These are phyloP conservation scores for Mikania micrantha DNA, from an alignment of 129 eudicot genomes.

Conservation along the genomic window DNA sequence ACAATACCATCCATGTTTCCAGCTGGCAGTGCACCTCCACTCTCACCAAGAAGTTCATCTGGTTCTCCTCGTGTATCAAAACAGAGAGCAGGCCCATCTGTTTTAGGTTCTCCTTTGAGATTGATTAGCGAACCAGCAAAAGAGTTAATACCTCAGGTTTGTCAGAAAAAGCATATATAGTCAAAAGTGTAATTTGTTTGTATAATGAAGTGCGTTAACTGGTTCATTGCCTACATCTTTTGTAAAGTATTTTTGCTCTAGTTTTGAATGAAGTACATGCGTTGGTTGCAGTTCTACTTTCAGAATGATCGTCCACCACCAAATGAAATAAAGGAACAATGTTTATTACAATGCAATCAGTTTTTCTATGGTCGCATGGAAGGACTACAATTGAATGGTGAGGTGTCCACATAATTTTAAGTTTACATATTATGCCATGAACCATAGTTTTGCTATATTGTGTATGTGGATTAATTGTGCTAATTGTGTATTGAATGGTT, in stretches of 20 bases:
- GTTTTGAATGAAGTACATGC: slow-evolving; percentile 1
- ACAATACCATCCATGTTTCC: slow-evolving; percentile 77
- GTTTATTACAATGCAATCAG: slow-evolving; percentile 56
- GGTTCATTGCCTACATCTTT: not conserved
- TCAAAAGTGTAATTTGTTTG: not conserved
- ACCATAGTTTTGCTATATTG: not conserved
- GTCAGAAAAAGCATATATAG: not conserved
- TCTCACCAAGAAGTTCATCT: slow-evolving; percentile 74
- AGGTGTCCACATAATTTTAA: slow-evolving; percentile 13
- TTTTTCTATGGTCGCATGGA: slow-evolving; percentile 68
- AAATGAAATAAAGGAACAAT: slow-evolving; percentile 63
- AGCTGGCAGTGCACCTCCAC: slow-evolving; percentile 80
- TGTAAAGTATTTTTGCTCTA: not conserved
- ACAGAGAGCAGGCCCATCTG: slow-evolving; percentile 62
- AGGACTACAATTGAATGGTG: slow-evolving; percentile 71
- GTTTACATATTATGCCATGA: not conserved
- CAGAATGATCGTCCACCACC: slow-evolving; percentile 73
- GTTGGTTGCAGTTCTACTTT: slow-evolving; percentile 59
- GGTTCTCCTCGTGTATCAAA: slow-evolving; percentile 66
- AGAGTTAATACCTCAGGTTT: slow-evolving; percentile 76
- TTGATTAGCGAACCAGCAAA: slow-evolving; percentile 55
- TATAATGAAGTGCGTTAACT: not conserved
- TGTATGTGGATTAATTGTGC: not conserved
- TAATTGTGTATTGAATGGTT: slow-evolving; percentile 11
- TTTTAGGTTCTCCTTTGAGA: slow-evolving; percentile 54